These are phyloP conservation scores for Diplogelasinospora grovesii DNA, from an alignment of 495 filamentous ascomycete species.

Conservation along the genomic window DNA sequence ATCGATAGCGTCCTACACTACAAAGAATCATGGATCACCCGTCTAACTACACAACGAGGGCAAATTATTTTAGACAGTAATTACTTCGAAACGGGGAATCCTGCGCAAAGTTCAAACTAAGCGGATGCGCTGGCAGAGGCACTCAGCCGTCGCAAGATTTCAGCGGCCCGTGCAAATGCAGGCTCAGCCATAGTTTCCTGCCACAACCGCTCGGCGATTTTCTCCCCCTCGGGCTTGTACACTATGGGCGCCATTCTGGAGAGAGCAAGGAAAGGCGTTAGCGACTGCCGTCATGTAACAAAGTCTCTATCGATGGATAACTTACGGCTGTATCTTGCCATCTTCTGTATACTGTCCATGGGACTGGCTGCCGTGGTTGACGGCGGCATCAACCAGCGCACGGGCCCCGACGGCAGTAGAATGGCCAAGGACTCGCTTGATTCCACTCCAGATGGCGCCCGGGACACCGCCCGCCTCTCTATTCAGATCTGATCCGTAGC, in stretches of 20 bases:
- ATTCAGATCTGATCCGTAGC: constrained; percentile 7
- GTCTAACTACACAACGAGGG: too few species aligned
- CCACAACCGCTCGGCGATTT: constrained; percentile 10
- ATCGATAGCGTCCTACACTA: too few species aligned
- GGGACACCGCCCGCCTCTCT: not conserved
- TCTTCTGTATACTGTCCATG: constrained; percentile 18
- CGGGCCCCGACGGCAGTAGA: constrained; percentile 4
- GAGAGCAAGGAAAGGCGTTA: not conserved
- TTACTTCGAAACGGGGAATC: too few species aligned
- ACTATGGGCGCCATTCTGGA: not conserved
- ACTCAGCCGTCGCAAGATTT: too few species aligned
- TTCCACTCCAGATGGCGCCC: too few species aligned
- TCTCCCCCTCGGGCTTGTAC: not conserved
- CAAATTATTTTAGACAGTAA: too few species aligned
- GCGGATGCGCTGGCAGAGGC: too few species aligned
- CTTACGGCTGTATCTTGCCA: constrained; percentile 14
- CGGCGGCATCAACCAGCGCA: constrained; percentile 9
- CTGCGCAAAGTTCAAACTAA: too few species aligned
- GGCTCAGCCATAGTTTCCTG: constrained; percentile 15
- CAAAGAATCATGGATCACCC: too few species aligned
- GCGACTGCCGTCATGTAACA: constrained; percentile 1
- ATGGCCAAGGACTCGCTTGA: not conserved
- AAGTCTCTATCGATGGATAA: constrained; percentile 5
- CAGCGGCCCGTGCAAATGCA: too few species aligned
- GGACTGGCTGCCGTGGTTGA: constrained; percentile 5